These are phyloP conservation scores for Gracilaria domingensis DNA, from an alignment of 23 red algal species.

Conservation along the genomic window DNA sequence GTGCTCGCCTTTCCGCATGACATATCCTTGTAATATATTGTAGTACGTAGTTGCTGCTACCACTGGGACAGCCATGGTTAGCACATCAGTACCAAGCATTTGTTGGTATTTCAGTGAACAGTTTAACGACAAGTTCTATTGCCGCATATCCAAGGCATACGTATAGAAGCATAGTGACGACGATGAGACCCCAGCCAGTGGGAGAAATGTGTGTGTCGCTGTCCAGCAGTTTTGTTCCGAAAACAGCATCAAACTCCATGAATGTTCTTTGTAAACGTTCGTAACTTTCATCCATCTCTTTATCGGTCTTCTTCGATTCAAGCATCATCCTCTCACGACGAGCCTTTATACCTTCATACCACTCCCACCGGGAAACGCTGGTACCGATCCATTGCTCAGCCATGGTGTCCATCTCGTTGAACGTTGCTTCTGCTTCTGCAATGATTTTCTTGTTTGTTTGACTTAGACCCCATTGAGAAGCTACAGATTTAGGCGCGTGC, in stretches of 20 bases:
- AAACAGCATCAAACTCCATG: conserved; percentile 57
- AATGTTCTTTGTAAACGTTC: conserved; percentile 37
- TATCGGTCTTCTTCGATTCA: conserved; percentile 42
- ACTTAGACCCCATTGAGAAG: conserved; percentile 16
- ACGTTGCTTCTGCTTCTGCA: conserved; percentile 32
- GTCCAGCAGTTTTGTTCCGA: conserved; percentile 54
- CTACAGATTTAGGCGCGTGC: background rate
- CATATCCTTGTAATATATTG: background rate
- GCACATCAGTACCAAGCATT: background rate
- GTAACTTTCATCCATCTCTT: conserved; percentile 45
- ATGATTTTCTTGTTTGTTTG: conserved; percentile 33
- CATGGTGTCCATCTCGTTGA: conserved; percentile 30
- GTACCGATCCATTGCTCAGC: conserved; percentile 63
- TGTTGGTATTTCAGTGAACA: background rate
- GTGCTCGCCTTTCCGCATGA: background rate
- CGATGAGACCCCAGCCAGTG: conserved; percentile 31
- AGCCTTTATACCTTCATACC: conserved; percentile 53
- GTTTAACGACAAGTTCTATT: conserved; percentile 17
- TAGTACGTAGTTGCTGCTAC: background rate
- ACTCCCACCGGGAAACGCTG: conserved; percentile 46
- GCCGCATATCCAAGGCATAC: conserved; percentile 46
- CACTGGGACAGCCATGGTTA: background rate
- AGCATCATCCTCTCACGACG: conserved; percentile 32
- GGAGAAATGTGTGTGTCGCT: conserved; percentile 19
- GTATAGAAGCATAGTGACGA: conserved; percentile 17